Conservation (phyloP, 177 flowering plant species). For the Vitis hybrid region DNA sequence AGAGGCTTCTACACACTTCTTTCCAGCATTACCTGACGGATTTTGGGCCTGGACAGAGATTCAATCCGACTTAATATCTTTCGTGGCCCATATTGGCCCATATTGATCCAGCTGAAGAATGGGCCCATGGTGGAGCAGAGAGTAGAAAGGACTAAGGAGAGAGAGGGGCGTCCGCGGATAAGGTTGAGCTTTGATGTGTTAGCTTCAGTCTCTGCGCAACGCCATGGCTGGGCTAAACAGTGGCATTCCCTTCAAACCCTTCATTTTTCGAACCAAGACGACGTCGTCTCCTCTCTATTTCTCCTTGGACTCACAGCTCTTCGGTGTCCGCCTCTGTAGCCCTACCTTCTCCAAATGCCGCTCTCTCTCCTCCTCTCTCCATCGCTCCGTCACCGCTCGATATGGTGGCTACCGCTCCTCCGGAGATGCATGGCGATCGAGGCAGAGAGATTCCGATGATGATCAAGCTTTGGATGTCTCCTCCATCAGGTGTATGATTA, state of each 20-base stretch:
- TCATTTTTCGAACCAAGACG: slow-evolving; percentile 15
- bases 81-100: no score
- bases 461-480: slow-evolving; percentile 56
- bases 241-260: slow-evolving; percentile 26
- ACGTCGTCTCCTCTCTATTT: slow-evolving; percentile 16
- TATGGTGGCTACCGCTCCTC: slow-evolving; percentile 23
- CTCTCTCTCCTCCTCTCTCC: slow-evolving; percentile 10
- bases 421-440: slow-evolving; percentile 20
- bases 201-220: neutral
- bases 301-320: slow-evolving; percentile 29
- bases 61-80: no score
- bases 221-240: slow-evolving; percentile 42
- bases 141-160: neutral
- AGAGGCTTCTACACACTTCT: no score
- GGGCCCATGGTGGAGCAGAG: no score
- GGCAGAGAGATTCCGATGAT: slow-evolving; percentile 27
- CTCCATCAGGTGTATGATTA: slow-evolving; percentile 39
- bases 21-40: no score
- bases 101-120: no score
- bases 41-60: no score
- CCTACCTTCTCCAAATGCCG: neutral
- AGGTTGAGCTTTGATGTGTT: slow-evolving; percentile 5
- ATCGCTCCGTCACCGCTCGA: slow-evolving; percentile 29
- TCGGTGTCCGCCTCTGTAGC: slow-evolving; percentile 27
- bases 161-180: slow-evolving; percentile 3